Base-by-base conservation (phyloP, 352 stramenopile species). In the Phytophthora palmivora region DNA sequence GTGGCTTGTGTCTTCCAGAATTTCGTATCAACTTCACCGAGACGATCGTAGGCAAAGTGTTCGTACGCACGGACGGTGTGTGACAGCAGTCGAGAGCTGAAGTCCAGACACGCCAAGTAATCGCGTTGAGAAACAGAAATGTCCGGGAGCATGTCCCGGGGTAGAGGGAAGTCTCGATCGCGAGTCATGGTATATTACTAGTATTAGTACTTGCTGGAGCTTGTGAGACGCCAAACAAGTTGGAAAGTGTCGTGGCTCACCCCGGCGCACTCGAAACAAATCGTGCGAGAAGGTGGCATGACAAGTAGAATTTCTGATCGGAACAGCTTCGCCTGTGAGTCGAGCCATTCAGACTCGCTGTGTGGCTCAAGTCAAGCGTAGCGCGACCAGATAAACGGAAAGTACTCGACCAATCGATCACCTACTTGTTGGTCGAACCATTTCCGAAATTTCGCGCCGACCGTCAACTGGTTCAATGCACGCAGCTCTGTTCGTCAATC, bases 21-120 rank as follows among this genome's bases (percentile, higher is more conserved):
- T 47, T 50, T 64, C 9, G 47, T 37, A 51, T 77, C 59, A 10
- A 84, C 69, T 22, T 66, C 55, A 28, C 65, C 68, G 2, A 58
- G 44, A 46, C 70, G 60, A 12, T 72, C 55, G 16, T 53, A 59
- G 9, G 56, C 61, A 9, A 81, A 75, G 22, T 69, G 49, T 32
- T 84, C 74, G 38, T 69, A 84, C 36, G 78, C 63, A 24, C 47
- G 54, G 10, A 84, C 45, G 4, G 72, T 79, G 49, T 84, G 72
- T n/a, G 57, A 43, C 36, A 84, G 28, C 47, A 84, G 48, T 14
- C 64, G 59, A 10, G 74, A 59, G 19, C 64, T 66, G 33, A 83
- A 65, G 18, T 69, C 68, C 43, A 81, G 72, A 33, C 67, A 81
- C 38, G 67, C 44, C 26, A 71, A 28, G 34, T 79, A 53, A 18